Percentiles rank a stretch among this genome's conserved stretches.
Conservation (phyloP, 352 stramenopile species). For the Phytopythium aichiense region DNA sequence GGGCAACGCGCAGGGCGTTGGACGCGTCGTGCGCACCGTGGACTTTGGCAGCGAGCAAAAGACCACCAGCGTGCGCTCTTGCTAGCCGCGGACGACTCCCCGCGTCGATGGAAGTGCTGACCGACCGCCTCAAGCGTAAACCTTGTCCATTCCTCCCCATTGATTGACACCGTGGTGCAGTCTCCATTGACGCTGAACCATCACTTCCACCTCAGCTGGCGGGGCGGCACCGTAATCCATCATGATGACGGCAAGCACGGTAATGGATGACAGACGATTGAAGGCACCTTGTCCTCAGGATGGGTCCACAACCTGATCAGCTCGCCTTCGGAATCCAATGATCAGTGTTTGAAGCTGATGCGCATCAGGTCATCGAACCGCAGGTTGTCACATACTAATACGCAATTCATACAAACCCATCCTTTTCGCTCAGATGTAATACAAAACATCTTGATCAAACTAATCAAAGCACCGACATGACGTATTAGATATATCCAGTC, state of each 20-base stretch:
- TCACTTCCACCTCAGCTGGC: neutral
- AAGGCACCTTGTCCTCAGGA: too few species aligned
- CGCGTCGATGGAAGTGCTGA: too few species aligned
- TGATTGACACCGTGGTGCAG: neutral
- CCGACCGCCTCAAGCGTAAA: neutral
- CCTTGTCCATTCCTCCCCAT: neutral
- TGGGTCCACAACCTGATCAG: too few species aligned
- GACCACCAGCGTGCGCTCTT: constrained; percentile 42
- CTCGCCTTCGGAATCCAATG: neutral
- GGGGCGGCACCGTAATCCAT: neutral
- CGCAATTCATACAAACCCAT: neutral
- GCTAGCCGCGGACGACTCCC: constrained; percentile 8
- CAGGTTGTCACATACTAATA: neutral
- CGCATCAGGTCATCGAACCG: neutral
- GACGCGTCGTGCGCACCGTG: constrained; percentile 57
- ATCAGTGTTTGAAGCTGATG: neutral
- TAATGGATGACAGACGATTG: neutral
- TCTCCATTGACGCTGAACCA: neutral
- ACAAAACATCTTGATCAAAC: neutral
- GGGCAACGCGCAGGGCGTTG: constrained; percentile 59
- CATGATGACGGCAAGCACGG: neutral
- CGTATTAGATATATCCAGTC: neutral
- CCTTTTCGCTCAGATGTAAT: too few species aligned
- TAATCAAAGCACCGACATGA: too few species aligned
- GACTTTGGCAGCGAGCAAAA: constrained; percentile 33